These are phyloP conservation scores for Chlorella sp. DNA, from an alignment of 139 green algal genomes.

Conservation along the genomic window DNA sequence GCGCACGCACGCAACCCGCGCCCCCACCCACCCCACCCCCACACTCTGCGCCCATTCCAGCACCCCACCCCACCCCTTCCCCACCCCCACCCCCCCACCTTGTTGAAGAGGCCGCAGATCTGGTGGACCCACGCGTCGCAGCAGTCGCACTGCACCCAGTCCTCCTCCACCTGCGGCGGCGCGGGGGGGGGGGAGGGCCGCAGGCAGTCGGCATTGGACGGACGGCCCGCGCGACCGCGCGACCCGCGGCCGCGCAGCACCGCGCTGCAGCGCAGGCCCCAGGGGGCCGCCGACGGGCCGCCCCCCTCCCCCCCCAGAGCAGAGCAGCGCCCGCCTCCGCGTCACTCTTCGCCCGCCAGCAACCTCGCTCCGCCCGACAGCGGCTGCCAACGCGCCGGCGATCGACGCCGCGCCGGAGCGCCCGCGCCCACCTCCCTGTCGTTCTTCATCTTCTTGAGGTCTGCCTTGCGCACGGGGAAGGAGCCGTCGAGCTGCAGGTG, in stretches of 20 bases:
- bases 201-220: too few relatives aligned
- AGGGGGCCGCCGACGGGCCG: background rate
- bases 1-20: too few relatives aligned
- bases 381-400: too few relatives aligned
- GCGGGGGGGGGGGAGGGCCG: background rate
- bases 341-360: too few relatives aligned
- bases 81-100: too few relatives aligned
- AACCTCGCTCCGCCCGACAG: too few relatives aligned
- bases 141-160: conserved; percentile 96
- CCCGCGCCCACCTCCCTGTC: conserved; percentile 76
- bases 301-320: too few relatives aligned
- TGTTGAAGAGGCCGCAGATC: conserved; percentile 98
- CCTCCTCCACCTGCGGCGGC: conserved; percentile 68
- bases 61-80: too few relatives aligned
- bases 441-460: conserved; percentile 91
- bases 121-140: conserved; percentile 97
- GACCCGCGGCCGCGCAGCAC: background rate
- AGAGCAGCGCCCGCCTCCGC: too few relatives aligned
- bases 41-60: too few relatives aligned
- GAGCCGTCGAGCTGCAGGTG: conserved; percentile 60
- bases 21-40: too few relatives aligned
- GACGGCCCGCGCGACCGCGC: background rate
- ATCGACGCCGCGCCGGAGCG: too few relatives aligned
- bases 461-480: conserved; percentile 47
- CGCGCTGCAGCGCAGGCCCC: background rate